Evolutionary conservation across 1,284 basidiomycete genomes (phyloP).

Genomic region (Leccinum glutinopallens): DNA sequence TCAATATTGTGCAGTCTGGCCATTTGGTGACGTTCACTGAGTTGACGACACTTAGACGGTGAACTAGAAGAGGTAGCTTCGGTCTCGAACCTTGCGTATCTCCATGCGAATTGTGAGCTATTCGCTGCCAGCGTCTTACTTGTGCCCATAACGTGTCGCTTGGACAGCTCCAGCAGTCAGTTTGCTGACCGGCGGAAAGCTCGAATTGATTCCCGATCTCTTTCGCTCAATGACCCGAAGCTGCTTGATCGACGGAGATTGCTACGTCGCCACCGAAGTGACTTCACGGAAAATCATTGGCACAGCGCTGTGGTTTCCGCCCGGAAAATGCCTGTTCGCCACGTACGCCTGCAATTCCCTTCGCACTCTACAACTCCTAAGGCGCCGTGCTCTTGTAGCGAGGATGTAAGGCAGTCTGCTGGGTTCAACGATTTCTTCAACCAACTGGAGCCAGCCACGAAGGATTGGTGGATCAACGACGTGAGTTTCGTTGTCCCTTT

Average conservation of each 20-base stretch:
- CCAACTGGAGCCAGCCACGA: constrained; percentile 4
- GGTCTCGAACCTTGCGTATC: constrained; percentile 6
- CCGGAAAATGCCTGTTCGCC: constrained; percentile 1
- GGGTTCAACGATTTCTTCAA: constrained; percentile 6
- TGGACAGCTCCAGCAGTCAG: constrained; percentile 1
- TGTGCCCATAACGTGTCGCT: background rate
- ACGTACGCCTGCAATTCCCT: background rate
- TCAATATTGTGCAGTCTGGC: background rate
- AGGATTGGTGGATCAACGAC: constrained; percentile 12
- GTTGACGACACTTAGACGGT: constrained; percentile 2
- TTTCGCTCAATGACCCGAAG: constrained; percentile 9
- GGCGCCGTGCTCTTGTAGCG: background rate
- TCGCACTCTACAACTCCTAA: background rate
- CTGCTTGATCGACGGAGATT: constrained; percentile 10
- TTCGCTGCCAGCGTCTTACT: background rate
- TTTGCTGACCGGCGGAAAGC: constrained; percentile 12
- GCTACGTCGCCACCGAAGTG: constrained; percentile 11
- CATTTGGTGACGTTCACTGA: background rate
- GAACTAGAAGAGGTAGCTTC: constrained; percentile 6
- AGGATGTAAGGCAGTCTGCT: background rate
- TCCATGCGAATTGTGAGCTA: constrained; percentile 1
- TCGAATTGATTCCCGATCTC: constrained; percentile 7
- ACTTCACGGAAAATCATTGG: constrained; percentile 8
- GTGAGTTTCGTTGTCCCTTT: background rate
- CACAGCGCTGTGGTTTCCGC: constrained; percentile 12